These are phyloP conservation scores for Candida parachauliodes DNA, from an alignment of 805 yeast species.

Conservation along the genomic window DNA sequence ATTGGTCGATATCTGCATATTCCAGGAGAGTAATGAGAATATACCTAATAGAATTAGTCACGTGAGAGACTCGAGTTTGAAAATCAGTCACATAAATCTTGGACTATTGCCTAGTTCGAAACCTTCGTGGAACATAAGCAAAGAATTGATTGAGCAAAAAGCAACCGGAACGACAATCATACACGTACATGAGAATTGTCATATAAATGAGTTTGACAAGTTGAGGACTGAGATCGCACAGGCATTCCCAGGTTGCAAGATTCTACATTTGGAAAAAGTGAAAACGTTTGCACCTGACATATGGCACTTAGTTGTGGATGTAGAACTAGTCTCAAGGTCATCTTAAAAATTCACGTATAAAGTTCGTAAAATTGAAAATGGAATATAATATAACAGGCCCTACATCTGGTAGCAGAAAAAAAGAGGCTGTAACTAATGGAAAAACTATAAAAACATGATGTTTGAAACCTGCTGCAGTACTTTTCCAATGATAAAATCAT, in stretches of 20 bases:
- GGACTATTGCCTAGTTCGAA: slow-evolving; percentile 76
- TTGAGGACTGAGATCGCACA: slow-evolving; percentile 16
- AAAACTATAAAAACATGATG: too few relatives aligned
- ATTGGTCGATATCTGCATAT: slow-evolving; percentile 43
- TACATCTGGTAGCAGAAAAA: too few relatives aligned
- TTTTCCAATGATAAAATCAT: too few relatives aligned
- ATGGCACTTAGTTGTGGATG: slow-evolving; percentile 62
- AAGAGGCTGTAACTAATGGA: too few relatives aligned
- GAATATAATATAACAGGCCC: too few relatives aligned
- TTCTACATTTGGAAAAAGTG: slow-evolving; percentile 54
- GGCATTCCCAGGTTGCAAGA: slow-evolving; percentile 10
- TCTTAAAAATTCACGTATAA: too few relatives aligned
- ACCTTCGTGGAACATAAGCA: slow-evolving; percentile 55
- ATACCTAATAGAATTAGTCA: slow-evolving; percentile 40
- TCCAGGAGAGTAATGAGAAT: slow-evolving; percentile 59
- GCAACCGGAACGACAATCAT: slow-evolving; percentile 21
- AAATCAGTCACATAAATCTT: slow-evolving; percentile 61
- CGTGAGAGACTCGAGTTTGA: slow-evolving; percentile 13
- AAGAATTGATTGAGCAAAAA: slow-evolving; percentile 14
- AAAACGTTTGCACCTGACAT: slow-evolving; percentile 88
- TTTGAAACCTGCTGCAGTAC: too few relatives aligned
- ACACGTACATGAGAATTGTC: slow-evolving; percentile 79
- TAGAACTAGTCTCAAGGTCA: not conserved
- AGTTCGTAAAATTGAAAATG: too few relatives aligned
- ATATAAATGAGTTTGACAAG: slow-evolving; percentile 33